Conservation (phyloP, 1,284 basidiomycete species). For the Erythrobasidium hasegawianum region DNA sequence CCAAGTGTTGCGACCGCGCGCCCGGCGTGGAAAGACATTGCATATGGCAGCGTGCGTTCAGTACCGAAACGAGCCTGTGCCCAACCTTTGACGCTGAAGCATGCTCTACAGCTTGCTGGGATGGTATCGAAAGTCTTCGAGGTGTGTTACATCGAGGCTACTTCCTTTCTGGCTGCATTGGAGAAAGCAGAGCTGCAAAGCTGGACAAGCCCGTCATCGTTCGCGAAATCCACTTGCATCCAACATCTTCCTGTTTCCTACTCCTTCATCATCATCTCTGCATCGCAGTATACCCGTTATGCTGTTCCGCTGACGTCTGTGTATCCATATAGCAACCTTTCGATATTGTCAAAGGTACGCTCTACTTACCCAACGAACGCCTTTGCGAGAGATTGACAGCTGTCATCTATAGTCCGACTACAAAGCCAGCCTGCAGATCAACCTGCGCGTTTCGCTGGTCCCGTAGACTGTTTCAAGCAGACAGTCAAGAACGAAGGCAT, state of each 20-base stretch:
- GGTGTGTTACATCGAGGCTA: not conserved
- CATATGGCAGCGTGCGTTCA: slow-evolving; percentile 51
- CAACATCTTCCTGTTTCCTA: too few species aligned
- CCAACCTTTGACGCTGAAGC: slow-evolving; percentile 5
- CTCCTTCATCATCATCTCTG: too few species aligned
- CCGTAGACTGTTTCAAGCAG: slow-evolving; percentile 72
- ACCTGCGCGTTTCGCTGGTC: slow-evolving; percentile 66
- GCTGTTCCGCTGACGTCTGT: not conserved
- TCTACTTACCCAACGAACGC: too few species aligned
- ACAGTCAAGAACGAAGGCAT: slow-evolving; percentile 74
- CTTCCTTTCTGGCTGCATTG: not conserved
- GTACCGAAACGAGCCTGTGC: not conserved
- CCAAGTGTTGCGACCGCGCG: slow-evolving; percentile 17
- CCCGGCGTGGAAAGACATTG: slow-evolving; percentile 50
- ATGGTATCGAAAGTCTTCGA: slow-evolving; percentile 78
- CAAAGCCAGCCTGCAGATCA: slow-evolving; percentile 75
- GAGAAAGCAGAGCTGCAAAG: not conserved
- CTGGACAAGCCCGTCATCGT: too few species aligned
- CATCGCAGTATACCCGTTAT: too few species aligned
- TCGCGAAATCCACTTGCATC: too few species aligned
- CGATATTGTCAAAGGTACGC: slow-evolving; percentile 62
- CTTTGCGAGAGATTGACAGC: slow-evolving; percentile 35
- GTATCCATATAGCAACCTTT: slow-evolving; percentile 61
- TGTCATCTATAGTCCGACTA: slow-evolving; percentile 60
- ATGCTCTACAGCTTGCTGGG: slow-evolving; percentile 59